Evolutionary conservation across 345 rosid species (phyloP), one percentile per base, ranked within the genome.

Genomic region (Aquilaria sinensis): DNA sequence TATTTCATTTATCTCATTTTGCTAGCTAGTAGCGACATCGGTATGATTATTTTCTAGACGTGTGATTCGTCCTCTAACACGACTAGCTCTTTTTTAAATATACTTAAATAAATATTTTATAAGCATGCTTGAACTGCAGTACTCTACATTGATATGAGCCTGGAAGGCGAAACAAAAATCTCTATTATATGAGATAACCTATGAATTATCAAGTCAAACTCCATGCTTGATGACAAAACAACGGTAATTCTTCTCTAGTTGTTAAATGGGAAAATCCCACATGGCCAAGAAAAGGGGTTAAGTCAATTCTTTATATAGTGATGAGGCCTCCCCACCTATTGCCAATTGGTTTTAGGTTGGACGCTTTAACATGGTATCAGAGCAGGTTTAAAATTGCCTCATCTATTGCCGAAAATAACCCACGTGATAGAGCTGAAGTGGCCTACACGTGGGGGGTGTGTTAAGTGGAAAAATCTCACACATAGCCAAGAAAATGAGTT

Each of bases 101-200:
- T 60, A 53, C 4, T 67, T 67, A 31, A 67, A 51, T 2, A 60
- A 5, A 37, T 60, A 47, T 47, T 47, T 47, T 9, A 59, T 4
- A 31, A 31, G 1, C 34, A 12, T 4, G 15, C n/a, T 10, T 6
- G 48, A 9, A 13, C 7, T 9, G n/a, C 52, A 59, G 1, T 41
- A 4, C 7, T 67, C n/a, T 8, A 67, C 58, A 41, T 52, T 51
- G 2, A 61, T 43, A 31, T 69, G 68, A 15, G 68, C 68, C 1
- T 63, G 30, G 14, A n/a, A 69, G 4, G 12, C 15, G 1, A 51
- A 5, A 0, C 55, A 3, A 4, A 68, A 48, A 2, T 56, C 29
- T 7, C 30, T 31, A 34, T 61, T 61, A 10, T 69, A 37, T 0
- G 64, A 63, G 0, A 69, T 53, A 15, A 63, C 41, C 13, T 30